Evolutionary conservation across 1,284 basidiomycete species (phyloP), one percentile per base, ranked within the genome.

Genomic region (Ustilago bromivora): DNA sequence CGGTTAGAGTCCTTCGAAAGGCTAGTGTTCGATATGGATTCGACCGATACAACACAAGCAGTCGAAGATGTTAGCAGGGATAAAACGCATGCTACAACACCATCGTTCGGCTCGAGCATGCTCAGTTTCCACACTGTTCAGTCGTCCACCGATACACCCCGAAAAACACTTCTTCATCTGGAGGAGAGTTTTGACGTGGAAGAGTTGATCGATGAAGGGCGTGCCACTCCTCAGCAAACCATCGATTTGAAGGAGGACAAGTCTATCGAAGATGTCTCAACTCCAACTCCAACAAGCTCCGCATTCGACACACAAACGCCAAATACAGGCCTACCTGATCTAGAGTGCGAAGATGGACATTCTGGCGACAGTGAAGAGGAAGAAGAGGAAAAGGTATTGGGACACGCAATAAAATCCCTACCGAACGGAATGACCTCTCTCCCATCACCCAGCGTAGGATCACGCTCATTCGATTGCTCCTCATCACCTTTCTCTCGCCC

Each of bases 341-440:
- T 28, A 28, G 23, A 28, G 23, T 28, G 23, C 23, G 23, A 28
- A 28, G 23, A 28, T 28, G 23, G 23, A 28, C 23, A 28, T 28
- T 28, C 40, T 15, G 17, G 12, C 40, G 15, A 41, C 15, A 46
- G n/a, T 5, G 31, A 61, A 12, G 19, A 23, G 17, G 60, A 36
- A 49, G 23, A 23, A 19, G 47, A 41, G 15, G 13, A 35, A 11
- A 38, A 54, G 31, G 51, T 23, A 28, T 40, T 11, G 47, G 49
- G 49, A 32, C 15, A 38, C 15, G 28, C 57, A 12, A 41, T 71
- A 38, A 71, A 66, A 41, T 17, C 41, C 4, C 32, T 66, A 28
- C 69, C 69, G 7, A 71, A 71, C 15, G 63, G 69, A 1, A 34
- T 63, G 34, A n/a, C 8, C 4, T 15, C 57, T 13, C 19, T 40